Evolutionary conservation across 192 early-diverging fungal species (phyloP), one percentile per base, ranked within the genome.

Genomic region (Ambispora gerdemannii): DNA sequence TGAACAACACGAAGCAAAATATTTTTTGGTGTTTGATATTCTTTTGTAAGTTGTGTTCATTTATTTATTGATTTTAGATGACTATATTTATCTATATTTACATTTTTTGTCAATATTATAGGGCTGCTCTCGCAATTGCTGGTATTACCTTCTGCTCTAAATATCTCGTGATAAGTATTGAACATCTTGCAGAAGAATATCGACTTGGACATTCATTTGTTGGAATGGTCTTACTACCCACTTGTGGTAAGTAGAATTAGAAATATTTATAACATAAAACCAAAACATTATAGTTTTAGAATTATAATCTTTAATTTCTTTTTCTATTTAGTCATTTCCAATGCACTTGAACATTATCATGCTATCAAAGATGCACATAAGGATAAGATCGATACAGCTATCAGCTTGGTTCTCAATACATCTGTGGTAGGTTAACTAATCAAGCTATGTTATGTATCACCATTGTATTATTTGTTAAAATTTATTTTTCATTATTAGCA

Each of bases 191-290:
- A 4, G 70, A 86, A 53, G 67, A 70, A n/a, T 92, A 83, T 79
- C 76, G 85, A 66, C 76, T 97, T 34, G 86, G 79, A 49, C 82
- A 95, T 65, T 88, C 89, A 22, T 98, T 98, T 84, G 90, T 98
- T 20, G 96, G 96, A 17, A 89, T 96, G 74, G 89, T 98, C 33
- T 72, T 98, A 30, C 65, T 98, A 50, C 95, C 96, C 1, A 86
- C 92, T 95, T 70, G 93, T 95, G 84, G 89, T 72, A 35, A 59
- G 52, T 30, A 50, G 33, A 3, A 25, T 67, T 25, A 43, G 69
- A 28, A 69, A 70, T 33, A 36, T 66, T 4, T 64, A 60, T 8
- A 8, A 72, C 10, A 53, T 67, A 55, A 75, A 64, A 60, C 33
- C 68, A 17, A 58, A 69, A 2, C 71, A 62, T 4, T 72, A 60